These are phyloP conservation scores for Suhomyces wounanorum DNA, from an alignment of 1,139 yeast genomes.

Conservation along the genomic window DNA sequence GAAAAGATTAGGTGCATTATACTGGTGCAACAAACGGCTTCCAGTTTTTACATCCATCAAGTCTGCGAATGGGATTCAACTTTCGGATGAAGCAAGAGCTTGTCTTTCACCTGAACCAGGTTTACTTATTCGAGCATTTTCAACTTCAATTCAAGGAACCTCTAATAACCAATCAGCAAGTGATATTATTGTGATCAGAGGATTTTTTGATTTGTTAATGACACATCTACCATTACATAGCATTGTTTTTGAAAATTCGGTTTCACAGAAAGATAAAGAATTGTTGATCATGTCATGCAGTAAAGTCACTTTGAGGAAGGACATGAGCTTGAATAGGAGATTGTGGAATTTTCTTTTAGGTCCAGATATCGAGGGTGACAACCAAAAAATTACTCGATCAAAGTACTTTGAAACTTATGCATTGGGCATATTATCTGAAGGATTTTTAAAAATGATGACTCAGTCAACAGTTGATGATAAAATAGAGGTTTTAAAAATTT, in stretches of 20 bases:
- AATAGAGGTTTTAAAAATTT: constrained; percentile 59
- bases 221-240: constrained; percentile 67
- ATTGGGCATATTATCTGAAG: constrained; percentile 47
- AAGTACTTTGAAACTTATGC: constrained; percentile 66
- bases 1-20: constrained; percentile 77
- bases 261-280: constrained; percentile 56
- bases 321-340: constrained; percentile 91
- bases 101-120: constrained; percentile 79
- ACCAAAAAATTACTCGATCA: constrained; percentile 30
- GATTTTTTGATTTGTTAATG: constrained; percentile 79
- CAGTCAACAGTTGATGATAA: constrained; percentile 33
- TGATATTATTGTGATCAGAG: constrained; percentile 78
- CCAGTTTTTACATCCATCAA: constrained; percentile 49
- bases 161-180: constrained; percentile 44
- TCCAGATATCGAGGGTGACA: constrained; percentile 44
- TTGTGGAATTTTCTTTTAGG: constrained; percentile 93
- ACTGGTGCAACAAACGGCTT: constrained; percentile 67
- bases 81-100: constrained; percentile 59
- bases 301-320: constrained; percentile 70
- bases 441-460: constrained; percentile 52
- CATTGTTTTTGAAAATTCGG: constrained; percentile 50
- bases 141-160: constrained; percentile 57
- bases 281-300: constrained; percentile 64
- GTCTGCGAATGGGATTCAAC: constrained; percentile 19
- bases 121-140: constrained; percentile 69